Conservation (phyloP, 129 eudicot genomes). For the Heracleum sosnowskyi region DNA sequence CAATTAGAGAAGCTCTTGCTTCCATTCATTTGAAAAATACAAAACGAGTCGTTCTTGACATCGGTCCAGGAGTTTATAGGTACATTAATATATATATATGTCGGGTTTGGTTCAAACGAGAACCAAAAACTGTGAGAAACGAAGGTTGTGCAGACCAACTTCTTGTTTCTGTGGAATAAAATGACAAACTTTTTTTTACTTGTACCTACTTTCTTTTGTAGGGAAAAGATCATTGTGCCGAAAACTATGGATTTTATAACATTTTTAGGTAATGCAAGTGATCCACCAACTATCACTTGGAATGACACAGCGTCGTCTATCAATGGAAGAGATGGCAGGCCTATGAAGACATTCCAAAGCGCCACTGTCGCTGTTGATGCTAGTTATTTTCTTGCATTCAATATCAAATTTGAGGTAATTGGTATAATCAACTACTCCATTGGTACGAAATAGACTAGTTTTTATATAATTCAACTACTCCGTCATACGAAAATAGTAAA, state of each 20-base stretch:
- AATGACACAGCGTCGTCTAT: conserved; percentile 47
- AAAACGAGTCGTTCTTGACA: conserved; percentile 26
- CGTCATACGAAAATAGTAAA: not conserved
- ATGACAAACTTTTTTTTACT: not conserved
- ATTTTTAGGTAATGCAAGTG: conserved; percentile 26
- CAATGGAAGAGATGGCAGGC: conserved; percentile 27
- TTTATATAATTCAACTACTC: not conserved
- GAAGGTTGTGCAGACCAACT: not conserved
- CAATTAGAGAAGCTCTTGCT: conserved; percentile 34
- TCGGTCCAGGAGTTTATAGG: conserved; percentile 48
- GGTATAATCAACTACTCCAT: not conserved
- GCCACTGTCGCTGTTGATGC: conserved; percentile 58
- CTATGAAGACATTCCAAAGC: conserved; percentile 37
- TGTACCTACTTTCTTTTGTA: not conserved
- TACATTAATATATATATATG: not conserved
- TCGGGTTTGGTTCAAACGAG: not conserved
- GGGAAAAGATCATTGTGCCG: conserved; percentile 50
- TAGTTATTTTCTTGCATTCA: conserved; percentile 43
- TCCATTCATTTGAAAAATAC: conserved; percentile 28
- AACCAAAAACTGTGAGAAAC: too few species aligned
- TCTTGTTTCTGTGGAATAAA: not conserved
- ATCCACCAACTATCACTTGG: conserved; percentile 51
- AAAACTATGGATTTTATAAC: conserved; percentile 38
- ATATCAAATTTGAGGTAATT: conserved; percentile 46
- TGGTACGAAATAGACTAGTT: not conserved